Percentiles rank a stretch among this genome's conserved stretches.
Conservation (phyloP, 148 eudicot species). For the Polygonum maritimum region DNA sequence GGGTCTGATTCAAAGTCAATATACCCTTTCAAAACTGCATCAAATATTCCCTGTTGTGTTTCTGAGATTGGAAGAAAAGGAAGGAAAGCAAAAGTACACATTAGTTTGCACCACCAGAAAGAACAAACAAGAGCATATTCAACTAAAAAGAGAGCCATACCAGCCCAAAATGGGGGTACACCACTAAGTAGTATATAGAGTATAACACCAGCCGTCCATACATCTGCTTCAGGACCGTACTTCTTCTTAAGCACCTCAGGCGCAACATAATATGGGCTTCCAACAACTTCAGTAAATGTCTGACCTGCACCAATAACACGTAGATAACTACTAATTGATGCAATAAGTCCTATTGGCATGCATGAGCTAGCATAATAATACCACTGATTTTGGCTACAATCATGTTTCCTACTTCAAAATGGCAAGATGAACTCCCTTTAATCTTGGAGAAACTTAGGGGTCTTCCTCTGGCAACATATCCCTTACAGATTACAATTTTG, state of each 20-base stretch:
- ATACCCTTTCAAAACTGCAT: slow-evolving; percentile 81
- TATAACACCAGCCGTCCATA: slow-evolving; percentile 99
- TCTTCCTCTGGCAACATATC: no score
- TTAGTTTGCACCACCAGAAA: background rate
- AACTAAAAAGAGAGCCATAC: slow-evolving; percentile 24
- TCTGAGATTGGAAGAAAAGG: slow-evolving; percentile 32
- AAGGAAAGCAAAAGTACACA: background rate
- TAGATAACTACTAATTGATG: background rate
- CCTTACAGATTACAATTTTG: no score
- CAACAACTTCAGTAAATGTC: slow-evolving; percentile 85
- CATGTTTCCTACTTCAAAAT: background rate
- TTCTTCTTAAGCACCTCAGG: slow-evolving; percentile 96
- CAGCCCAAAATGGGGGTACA: slow-evolving; percentile 99
- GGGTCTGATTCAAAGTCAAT: slow-evolving; percentile 97
- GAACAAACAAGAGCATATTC: background rate
- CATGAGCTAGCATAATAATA: background rate
- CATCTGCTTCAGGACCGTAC: slow-evolving; percentile 96
- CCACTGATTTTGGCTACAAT: background rate
- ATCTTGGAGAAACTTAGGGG: no score
- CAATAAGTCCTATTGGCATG: background rate
- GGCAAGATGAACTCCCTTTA: background rate
- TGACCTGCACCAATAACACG: slow-evolving; percentile 51
- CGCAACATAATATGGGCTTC: slow-evolving; percentile 98
- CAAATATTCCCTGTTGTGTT: slow-evolving; percentile 97
- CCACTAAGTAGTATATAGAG: slow-evolving; percentile 93